Evolutionary conservation across 2,329 filamentous ascomycete genomes (phyloP).

Genomic region (Beauveria sp.): DNA sequence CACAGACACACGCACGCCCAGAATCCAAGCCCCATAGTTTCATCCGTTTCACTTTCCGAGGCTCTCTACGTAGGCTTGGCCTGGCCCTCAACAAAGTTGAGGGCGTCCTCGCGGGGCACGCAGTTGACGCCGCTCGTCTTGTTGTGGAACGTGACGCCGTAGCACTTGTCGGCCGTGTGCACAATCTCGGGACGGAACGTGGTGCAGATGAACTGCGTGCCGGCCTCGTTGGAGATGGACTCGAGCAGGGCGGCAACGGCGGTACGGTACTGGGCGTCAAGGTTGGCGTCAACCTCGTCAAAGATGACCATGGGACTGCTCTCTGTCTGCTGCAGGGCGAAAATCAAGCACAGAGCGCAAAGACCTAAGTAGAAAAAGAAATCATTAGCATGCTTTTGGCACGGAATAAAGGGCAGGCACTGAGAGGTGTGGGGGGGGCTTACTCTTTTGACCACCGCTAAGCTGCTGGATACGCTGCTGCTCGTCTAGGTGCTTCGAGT

Average conservation of each 20-base stretch:
- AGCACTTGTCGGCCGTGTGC: slow-evolving; percentile 92
- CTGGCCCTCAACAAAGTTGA: slow-evolving; percentile 92
- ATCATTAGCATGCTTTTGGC: slow-evolving; percentile 15
- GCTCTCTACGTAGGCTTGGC: slow-evolving; percentile 25
- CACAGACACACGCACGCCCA: neutral
- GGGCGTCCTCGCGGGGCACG: slow-evolving; percentile 75
- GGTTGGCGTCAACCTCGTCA: slow-evolving; percentile 96
- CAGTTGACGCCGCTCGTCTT: slow-evolving; percentile 95
- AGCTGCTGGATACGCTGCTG: slow-evolving; percentile 97
- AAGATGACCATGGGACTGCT: slow-evolving; percentile 98
- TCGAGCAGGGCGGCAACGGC: slow-evolving; percentile 86
- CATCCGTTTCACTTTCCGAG: neutral
- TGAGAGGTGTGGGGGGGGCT: slow-evolving; percentile 27
- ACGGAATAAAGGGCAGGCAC: too few species aligned
- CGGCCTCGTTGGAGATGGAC: slow-evolving; percentile 61
- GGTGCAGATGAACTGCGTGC: slow-evolving; percentile 90
- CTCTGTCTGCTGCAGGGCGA: slow-evolving; percentile 97
- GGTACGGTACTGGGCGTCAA: slow-evolving; percentile 95
- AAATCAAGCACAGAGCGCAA: slow-evolving; percentile 94
- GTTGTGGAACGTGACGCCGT: slow-evolving; percentile 87
- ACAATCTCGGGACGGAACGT: slow-evolving; percentile 98
- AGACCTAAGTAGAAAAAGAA: slow-evolving; percentile 50
- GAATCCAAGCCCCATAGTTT: neutral
- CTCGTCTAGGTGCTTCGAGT: slow-evolving; percentile 90
- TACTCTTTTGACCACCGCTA: slow-evolving; percentile 94